Evolutionary conservation across 164 flowering plant species (phyloP).

Genomic region (Vitis cinerea): DNA sequence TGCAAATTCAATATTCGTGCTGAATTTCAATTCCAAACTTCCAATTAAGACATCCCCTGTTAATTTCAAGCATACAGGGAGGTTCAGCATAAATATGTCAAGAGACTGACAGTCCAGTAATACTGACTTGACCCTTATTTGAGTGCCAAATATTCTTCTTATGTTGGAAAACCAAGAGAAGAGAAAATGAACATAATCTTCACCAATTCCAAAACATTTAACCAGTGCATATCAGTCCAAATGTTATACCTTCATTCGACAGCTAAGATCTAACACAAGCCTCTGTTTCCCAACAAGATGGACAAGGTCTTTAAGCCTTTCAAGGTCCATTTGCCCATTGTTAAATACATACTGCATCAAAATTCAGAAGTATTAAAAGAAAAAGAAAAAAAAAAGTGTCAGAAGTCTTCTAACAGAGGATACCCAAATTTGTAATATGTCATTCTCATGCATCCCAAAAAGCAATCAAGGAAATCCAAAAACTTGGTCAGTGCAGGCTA

Average conservation of each 20-base stretch:
- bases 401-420: background rate
- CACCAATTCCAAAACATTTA: too few species aligned
- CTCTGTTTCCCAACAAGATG: slow-evolving; percentile 66
- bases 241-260: slow-evolving; percentile 78
- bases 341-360: slow-evolving; percentile 82
- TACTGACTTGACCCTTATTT: too few species aligned
- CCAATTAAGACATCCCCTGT: background rate
- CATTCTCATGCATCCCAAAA: too few species aligned
- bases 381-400: background rate
- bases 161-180: too few species aligned
- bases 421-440: too few species aligned
- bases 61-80: background rate
- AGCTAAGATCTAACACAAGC: slow-evolving; percentile 93
- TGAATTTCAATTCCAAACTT: background rate
- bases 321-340: slow-evolving; percentile 86
- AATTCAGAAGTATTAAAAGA: background rate
- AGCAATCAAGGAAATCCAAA: background rate
- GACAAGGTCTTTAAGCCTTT: slow-evolving; percentile 76
- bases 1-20: background rate
- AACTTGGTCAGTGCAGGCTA: too few species aligned
- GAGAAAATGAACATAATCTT: too few species aligned
- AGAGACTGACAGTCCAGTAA: too few species aligned
- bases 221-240: too few species aligned
- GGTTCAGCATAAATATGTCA: background rate
- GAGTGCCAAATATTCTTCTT: too few species aligned